phyloP scores from a whole-genome alignment of 208 protist genomes.

The Trypanosoma avium region DNA sequence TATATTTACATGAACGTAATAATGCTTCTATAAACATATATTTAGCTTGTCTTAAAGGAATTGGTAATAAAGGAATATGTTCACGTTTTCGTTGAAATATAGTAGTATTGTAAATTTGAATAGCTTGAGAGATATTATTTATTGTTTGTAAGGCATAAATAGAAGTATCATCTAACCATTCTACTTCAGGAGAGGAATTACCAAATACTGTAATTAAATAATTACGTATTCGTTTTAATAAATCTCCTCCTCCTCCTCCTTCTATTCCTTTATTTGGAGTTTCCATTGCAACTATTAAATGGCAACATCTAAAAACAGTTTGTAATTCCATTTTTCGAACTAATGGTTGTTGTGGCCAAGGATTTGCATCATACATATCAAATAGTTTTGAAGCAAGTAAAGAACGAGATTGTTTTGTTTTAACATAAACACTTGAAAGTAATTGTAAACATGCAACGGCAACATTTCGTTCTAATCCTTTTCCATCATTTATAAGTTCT shows the following conservation, averaged over 20 bases:
- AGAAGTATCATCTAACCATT: constrained; percentile 71
- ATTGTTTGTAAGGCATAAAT: constrained; percentile 57
- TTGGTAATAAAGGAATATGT: constrained; percentile 50
- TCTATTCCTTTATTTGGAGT: too few species aligned
- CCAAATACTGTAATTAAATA: constrained; percentile 50
- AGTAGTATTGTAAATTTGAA: constrained; percentile 43
- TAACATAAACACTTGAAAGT: constrained; percentile 40
- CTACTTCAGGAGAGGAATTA: constrained; percentile 42
- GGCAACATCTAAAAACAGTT: constrained; percentile 77
- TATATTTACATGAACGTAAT: constrained; percentile 30
- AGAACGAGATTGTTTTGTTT: constrained; percentile 26
- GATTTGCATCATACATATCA: constrained; percentile 56
- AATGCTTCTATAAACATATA: constrained; percentile 43
- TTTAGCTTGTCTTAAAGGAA: constrained; percentile 58
- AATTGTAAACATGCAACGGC: constrained; percentile 75
- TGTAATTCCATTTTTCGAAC: constrained; percentile 72
- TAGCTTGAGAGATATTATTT: constrained; percentile 34
- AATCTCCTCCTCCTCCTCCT: too few species aligned
- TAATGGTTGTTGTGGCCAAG: constrained; percentile 71
- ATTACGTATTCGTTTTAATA: constrained; percentile 25
- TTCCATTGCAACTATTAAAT: constrained; percentile 41
- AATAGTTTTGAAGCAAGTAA: constrained; percentile 37
- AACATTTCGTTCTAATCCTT: constrained; percentile 63
- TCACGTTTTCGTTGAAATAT: constrained; percentile 33
- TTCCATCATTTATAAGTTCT: constrained; percentile 38